These are phyloP conservation scores for Naganishia vaughanmartiniae DNA, from an alignment of 768 basidiomycete genomes.

Conservation along the genomic window DNA sequence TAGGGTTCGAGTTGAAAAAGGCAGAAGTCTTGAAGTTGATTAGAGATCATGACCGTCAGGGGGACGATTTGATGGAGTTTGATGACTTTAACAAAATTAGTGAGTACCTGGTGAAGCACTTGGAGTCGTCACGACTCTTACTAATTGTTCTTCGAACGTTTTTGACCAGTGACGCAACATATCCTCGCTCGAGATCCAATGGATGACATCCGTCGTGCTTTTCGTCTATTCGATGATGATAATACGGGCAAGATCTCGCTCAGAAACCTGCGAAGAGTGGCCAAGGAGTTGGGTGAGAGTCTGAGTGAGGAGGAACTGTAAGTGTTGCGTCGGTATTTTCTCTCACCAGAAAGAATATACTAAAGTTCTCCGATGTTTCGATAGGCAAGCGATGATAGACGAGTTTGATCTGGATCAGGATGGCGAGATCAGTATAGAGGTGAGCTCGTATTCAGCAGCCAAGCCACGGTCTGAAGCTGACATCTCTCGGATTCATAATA, in stretches of 20 bases:
- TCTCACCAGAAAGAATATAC: neutral
- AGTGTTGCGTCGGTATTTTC: conserved; percentile 54
- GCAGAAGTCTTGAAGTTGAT: conserved; percentile 94
- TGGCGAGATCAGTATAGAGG: conserved; percentile 73
- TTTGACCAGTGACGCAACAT: conserved; percentile 76
- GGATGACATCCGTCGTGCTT: conserved; percentile 93
- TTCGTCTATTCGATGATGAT: conserved; percentile 95
- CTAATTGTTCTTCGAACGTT: neutral
- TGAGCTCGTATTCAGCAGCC: neutral
- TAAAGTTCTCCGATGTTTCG: neutral
- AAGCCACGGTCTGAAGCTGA: neutral
- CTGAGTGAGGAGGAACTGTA: conserved; percentile 95
- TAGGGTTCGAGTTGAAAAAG: conserved; percentile 98
- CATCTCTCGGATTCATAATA: conserved; percentile 57
- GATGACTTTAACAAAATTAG: conserved; percentile 93
- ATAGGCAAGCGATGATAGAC: conserved; percentile 99
- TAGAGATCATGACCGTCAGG: conserved; percentile 82
- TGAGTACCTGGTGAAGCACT: conserved; percentile 52
- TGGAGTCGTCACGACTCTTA: neutral
- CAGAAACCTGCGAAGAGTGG: conserved; percentile 84
- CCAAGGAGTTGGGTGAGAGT: conserved; percentile 92
- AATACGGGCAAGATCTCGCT: conserved; percentile 90
- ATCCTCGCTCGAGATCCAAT: conserved; percentile 91
- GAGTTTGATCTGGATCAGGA: conserved; percentile 99
- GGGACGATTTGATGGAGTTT: conserved; percentile 72